Base-by-base conservation (phyloP, 2,329 filamentous ascomycete species). In the Nothomitra cinnamomea region DNA sequence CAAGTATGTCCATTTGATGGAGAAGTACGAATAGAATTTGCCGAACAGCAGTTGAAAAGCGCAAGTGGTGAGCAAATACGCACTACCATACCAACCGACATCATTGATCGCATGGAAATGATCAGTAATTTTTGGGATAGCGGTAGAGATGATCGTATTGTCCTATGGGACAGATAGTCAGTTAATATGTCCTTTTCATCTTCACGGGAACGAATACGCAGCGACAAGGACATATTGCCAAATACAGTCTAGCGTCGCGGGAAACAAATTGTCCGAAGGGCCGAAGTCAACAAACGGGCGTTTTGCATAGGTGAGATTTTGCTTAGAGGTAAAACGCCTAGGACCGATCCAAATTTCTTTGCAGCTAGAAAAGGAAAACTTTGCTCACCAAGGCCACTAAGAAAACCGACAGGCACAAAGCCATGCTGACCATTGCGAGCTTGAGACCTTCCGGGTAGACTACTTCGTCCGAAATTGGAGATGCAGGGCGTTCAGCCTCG, bases 381-480 rank as follows among this genome's bases (percentile, higher is more conserved):
- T 10, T 13, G 38, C 41, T 40, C 24, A 48, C 45, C 43, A 49
- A 49, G 15, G 49, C 57, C 8, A 61, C 57, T 13, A 61, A 55
- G 51, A 61, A 61, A 13, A 60, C 56, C 22, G 59, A 52, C 22
- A 60, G 42, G 35, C 56, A 50, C 13, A 61, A 54, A 36, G 59
- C 57, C 13, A 61, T 13, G 22, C 56, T 42, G 52, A 61, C 57
- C 51, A 57, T 51, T 10, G 36, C n/a, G 17, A 61, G 51, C 21
- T 56, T 53, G 21, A 56, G 28, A 19, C 49, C 53, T 8, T 50
- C 41, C 10, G 59, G 57, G 25, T 58, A 60, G 15, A 58, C 56
- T 5, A 41, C 21, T 19, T 57, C 55, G 8, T 42, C 55, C 10
- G 2, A 19, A 12, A n/a, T 35, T 15, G 41, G 21, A 24, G 52